A percentile compares a stretch with the other conserved stretches of the same genome.
These are phyloP conservation scores for Rhizopogon vesiculosus DNA, from an alignment of 768 basidiomycete species.

Conservation along the genomic window DNA sequence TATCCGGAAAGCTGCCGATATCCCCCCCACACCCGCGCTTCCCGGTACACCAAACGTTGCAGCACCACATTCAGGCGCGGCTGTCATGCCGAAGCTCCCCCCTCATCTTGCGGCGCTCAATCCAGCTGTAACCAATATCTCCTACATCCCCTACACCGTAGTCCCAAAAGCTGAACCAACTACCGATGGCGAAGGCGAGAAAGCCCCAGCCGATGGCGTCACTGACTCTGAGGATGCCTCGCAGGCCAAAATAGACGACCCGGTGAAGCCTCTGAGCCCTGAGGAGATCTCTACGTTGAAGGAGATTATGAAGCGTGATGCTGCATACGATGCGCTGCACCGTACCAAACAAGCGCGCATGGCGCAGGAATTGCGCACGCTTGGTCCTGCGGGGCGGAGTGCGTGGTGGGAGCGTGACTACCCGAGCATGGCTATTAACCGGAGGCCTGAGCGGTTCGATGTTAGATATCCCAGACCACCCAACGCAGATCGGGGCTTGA, in stretches of 20 bases:
- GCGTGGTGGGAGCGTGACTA: slow-evolving; percentile 66
- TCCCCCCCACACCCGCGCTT: slow-evolving; percentile 4
- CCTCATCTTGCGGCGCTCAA: slow-evolving; percentile 28
- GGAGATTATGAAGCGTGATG: slow-evolving; percentile 33
- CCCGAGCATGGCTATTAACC: slow-evolving; percentile 25
- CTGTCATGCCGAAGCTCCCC: slow-evolving; percentile 26
- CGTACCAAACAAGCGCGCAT: slow-evolving; percentile 49
- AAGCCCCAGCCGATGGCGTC: slow-evolving; percentile 13
- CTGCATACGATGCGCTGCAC: slow-evolving; percentile 42
- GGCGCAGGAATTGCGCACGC: slow-evolving; percentile 42
- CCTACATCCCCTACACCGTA: slow-evolving; percentile 21
- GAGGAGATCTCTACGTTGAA: slow-evolving; percentile 30
- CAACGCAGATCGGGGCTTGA: slow-evolving; percentile 18
- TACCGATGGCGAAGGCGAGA: slow-evolving; percentile 21
- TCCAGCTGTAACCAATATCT: slow-evolving; percentile 25
- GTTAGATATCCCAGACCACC: slow-evolving; percentile 51
- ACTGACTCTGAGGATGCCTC: slow-evolving; percentile 10
- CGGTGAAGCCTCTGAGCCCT: slow-evolving; percentile 22
- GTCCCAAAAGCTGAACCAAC: slow-evolving; percentile 14
- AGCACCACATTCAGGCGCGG: slow-evolving; percentile 20
- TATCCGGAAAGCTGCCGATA: slow-evolving; percentile 17
- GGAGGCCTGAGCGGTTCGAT: slow-evolving; percentile 40
- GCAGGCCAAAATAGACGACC: slow-evolving; percentile 18
- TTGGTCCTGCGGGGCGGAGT: slow-evolving; percentile 36
- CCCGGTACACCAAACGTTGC: slow-evolving; percentile 12